phyloP scores from a whole-genome alignment of 306 rosid species.

The Medicago truncatula region MtrunA17r5.0-ANR NC_053049.1:24810001-24810500 shows the following conservation, averaged over 20 bases:
- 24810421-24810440: constrained; percentile 96
- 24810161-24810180: constrained; percentile 99
- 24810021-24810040: constrained; percentile 99
- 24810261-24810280: too few relatives aligned
- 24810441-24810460: constrained; percentile 99
- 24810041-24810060: constrained; percentile 98
- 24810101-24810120: constrained; percentile 90
- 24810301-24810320: too few relatives aligned
- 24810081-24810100: constrained; percentile 95
- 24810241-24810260: too few relatives aligned
- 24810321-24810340: too few relatives aligned
- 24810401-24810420: constrained; percentile 99
- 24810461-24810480: constrained; percentile 93
- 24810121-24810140: constrained; percentile 90
- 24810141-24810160: constrained; percentile 96
- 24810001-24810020: constrained; percentile 99
- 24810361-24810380: too few relatives aligned
- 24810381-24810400: constrained; percentile 63
- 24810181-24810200: constrained; percentile 80
- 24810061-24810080: constrained; percentile 96
- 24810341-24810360: too few relatives aligned
- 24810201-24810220: too few relatives aligned
- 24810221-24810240: too few relatives aligned
- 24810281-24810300: too few relatives aligned
- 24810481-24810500: constrained; percentile 99